Evolutionary conservation across 2,329 filamentous ascomycete genomes (phyloP).

Genomic region (Metarhizium brunneum): DNA sequence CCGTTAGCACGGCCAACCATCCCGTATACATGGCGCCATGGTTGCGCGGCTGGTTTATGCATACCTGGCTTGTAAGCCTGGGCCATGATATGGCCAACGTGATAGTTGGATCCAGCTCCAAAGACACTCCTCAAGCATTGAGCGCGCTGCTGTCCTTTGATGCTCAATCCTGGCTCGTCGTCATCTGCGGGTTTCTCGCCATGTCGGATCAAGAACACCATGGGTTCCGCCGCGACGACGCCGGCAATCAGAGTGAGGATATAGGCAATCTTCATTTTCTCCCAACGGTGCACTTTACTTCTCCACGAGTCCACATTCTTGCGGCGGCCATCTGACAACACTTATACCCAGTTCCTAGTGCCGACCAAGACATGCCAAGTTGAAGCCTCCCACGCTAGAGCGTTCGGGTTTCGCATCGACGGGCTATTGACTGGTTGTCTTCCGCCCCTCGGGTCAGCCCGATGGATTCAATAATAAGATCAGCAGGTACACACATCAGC

Average conservation of each 20-base stretch:
- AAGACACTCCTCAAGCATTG: conserved; percentile 52
- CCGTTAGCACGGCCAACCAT: neutral
- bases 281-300: neutral
- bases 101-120: conserved; percentile 37
- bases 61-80: conserved; percentile 39
- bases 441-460: neutral
- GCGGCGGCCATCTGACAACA: neutral
- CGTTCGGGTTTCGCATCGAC: neutral
- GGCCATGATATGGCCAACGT: conserved; percentile 51
- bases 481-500: neutral
- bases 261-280: conserved; percentile 13
- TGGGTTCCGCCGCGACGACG: conserved; percentile 26
- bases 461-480: neutral
- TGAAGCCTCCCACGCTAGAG: neutral
- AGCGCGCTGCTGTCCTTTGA: conserved; percentile 43
- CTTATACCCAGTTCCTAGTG: neutral
- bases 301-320: no score
- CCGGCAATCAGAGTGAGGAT: conserved; percentile 10
- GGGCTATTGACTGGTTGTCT: neutral
- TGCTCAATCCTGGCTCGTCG: conserved; percentile 34
- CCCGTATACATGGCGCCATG: no score
- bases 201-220: conserved; percentile 54
- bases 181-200: conserved; percentile 50
- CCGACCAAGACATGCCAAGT: neutral
- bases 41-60: neutral